These are phyloP conservation scores for Garcia nutans DNA, from an alignment of 345 rosid species.

Conservation along the genomic window DNA sequence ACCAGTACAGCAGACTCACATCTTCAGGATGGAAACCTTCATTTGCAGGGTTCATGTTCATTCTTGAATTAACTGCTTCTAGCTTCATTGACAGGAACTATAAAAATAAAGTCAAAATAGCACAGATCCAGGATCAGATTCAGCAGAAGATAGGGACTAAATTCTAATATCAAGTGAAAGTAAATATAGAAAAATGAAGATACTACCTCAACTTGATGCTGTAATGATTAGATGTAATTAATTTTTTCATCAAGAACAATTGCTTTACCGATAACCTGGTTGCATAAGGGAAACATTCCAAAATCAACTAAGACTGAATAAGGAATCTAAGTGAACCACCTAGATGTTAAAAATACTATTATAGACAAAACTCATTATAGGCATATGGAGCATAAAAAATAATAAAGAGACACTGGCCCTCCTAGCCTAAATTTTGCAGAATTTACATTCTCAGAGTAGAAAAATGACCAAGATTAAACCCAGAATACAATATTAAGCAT, in stretches of 20 bases:
- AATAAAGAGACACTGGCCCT: background rate
- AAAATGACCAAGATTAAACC: slow-evolving; percentile 11
- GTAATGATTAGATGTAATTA: slow-evolving; percentile 84
- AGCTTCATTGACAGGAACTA: slow-evolving; percentile 35
- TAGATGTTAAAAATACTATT: background rate
- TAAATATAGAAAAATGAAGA: background rate
- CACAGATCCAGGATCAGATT: slow-evolving; percentile 10
- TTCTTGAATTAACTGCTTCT: slow-evolving; percentile 32
- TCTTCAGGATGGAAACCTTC: slow-evolving; percentile 29
- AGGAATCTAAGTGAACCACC: background rate
- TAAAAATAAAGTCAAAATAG: slow-evolving; percentile 19
- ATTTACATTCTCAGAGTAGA: background rate
- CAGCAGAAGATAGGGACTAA: slow-evolving; percentile 2
- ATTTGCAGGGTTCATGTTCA: slow-evolving; percentile 13
- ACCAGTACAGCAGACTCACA: slow-evolving; percentile 13
- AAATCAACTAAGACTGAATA: background rate
- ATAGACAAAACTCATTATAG: background rate
- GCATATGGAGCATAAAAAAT: background rate
- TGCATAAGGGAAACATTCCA: background rate
- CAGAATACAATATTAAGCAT: slow-evolving; percentile 23
- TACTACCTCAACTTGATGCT: slow-evolving; percentile 81
- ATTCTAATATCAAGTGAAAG: background rate
- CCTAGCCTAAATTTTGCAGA: background rate
- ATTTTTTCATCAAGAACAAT: slow-evolving; percentile 87
- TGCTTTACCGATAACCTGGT: slow-evolving; percentile 86